Percentiles rank a stretch among this genome's conserved stretches.
Evolutionary conservation across 2,329 filamentous ascomycete species (phyloP).

Genomic region (Gremmenia infestans): DNA sequence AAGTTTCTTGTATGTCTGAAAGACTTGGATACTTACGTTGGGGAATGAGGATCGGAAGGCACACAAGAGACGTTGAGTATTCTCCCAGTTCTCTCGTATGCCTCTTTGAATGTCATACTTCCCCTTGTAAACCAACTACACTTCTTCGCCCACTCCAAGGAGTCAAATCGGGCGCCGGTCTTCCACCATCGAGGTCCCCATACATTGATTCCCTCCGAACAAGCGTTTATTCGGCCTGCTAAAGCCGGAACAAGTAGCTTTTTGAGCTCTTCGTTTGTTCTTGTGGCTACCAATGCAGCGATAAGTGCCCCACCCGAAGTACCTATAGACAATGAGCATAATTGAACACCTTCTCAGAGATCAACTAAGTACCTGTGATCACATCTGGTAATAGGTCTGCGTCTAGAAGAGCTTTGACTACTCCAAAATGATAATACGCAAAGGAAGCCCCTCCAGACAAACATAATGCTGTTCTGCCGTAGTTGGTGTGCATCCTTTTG

Average conservation of each 20-base stretch:
- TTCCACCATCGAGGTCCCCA: conserved; percentile 86
- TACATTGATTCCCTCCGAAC: conserved; percentile 67
- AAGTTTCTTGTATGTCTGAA: too few species aligned
- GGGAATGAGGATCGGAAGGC: conserved; percentile 90
- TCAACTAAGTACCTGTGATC: conserved; percentile 76
- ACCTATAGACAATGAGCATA: conserved; percentile 38
- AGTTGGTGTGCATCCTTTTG: conserved; percentile 86
- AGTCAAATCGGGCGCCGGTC: conserved; percentile 91
- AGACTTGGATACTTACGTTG: conserved; percentile 35
- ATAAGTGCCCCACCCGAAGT: conserved; percentile 92
- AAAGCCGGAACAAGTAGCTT: conserved; percentile 79
- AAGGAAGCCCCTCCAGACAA: conserved; percentile 91
- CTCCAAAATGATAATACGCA: conserved; percentile 94
- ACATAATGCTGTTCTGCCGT: conserved; percentile 86
- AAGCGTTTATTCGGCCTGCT: conserved; percentile 79
- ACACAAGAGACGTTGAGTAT: conserved; percentile 96
- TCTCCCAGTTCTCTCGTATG: conserved; percentile 87
- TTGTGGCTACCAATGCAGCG: conserved; percentile 78
- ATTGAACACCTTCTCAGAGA: too few species aligned
- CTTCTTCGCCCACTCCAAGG: conserved; percentile 80
- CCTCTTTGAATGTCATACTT: conserved; percentile 90
- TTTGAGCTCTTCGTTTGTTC: conserved; percentile 88
- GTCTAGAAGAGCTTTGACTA: conserved; percentile 84
- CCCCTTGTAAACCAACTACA: conserved; percentile 88
- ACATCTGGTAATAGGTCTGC: conserved; percentile 83